Evolutionary conservation across 768 basidiomycete species (phyloP).

Genomic region (Clitopilus passeckerianus): DNA sequence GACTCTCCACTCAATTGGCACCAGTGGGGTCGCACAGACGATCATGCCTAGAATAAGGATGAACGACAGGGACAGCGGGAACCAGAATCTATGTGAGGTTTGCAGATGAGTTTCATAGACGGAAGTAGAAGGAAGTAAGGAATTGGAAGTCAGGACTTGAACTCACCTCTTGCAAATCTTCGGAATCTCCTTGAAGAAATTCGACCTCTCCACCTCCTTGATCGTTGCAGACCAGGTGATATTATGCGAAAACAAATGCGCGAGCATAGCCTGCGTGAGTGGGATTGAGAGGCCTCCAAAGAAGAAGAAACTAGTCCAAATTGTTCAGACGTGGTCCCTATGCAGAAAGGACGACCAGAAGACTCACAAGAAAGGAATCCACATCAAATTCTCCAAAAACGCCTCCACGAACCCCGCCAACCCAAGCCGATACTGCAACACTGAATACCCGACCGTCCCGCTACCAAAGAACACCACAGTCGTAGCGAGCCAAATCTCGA

Average conservation of each 20-base stretch:
- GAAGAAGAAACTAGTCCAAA: conserved; percentile 60
- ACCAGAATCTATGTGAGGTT: conserved; percentile 45
- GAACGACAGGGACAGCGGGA: conserved; percentile 48
- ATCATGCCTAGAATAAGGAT: conserved; percentile 54
- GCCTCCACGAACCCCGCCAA: conserved; percentile 33
- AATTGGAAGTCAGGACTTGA: conserved; percentile 22
- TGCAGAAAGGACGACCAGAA: conserved; percentile 6
- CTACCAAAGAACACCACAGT: conserved; percentile 74
- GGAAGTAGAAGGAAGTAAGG: no score
- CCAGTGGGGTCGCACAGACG: conserved; percentile 42
- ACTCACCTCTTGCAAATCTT: conserved; percentile 71
- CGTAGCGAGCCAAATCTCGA: conserved; percentile 78
- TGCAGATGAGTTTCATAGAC: conserved; percentile 24
- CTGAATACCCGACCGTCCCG: conserved; percentile 66
- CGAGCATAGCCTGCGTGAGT: conserved; percentile 61
- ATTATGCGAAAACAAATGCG: conserved; percentile 56
- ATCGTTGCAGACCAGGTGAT: conserved; percentile 55
- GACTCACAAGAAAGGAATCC: conserved; percentile 74
- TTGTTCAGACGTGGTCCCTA: no score
- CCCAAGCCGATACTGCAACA: conserved; percentile 72
- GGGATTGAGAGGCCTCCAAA: conserved; percentile 74
- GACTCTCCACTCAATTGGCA: conserved; percentile 53
- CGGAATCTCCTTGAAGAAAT: conserved; percentile 90
- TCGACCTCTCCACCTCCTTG: conserved; percentile 83
- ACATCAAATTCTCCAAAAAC: conserved; percentile 55